Base-by-base conservation (phyloP, 768 basidiomycete species). In the Floccularia luteovirens region DNA sequence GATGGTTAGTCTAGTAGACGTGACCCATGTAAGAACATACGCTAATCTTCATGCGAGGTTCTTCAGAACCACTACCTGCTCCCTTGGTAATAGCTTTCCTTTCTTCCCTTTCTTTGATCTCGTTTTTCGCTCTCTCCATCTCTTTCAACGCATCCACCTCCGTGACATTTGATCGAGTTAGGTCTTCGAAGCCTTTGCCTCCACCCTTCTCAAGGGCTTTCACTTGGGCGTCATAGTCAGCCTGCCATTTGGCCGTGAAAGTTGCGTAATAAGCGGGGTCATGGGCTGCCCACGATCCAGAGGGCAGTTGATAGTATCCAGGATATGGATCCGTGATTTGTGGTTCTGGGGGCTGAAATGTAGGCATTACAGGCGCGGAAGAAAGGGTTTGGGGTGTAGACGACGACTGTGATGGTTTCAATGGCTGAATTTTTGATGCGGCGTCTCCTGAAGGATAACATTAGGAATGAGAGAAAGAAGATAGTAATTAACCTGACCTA, bases 261-360 rank as follows among this genome's bases (percentile, higher is more conserved):
- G 65, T 70, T 14, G 66, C 68, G 50, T 85, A 91, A 57, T 85
- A 87, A 24, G 54, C 69, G 0, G 75, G 59, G 38, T 91, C 86
- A 52, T 90, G 71, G 0, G 79, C 76, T 19, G 75, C 82, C 79
- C 89, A 93, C 24, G 70, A 59, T 13, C 90, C 90, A 5, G 85
- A 82, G 0, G 90, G 87, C 14, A 84, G 70, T 39, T 82, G 79
- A 49, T 91, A 90, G 62, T 91, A 92, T 4, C 90, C 90, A 1
- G 90, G 90, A 56, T 90, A 89, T 12, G 76, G 74, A 52, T 91
- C 90, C 5, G 67, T 66, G 3, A 75, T 73, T 4, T 79, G 82
- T 1, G 90, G 89, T 38, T 81, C 77, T 1, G 87, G 89, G 0
- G 80, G 76, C 30, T 73, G 66, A 47, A 81, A 89, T 31, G 75